Evolutionary conservation across 805 yeast species (phyloP).

Genomic region (Candida sanyiensis): DNA sequence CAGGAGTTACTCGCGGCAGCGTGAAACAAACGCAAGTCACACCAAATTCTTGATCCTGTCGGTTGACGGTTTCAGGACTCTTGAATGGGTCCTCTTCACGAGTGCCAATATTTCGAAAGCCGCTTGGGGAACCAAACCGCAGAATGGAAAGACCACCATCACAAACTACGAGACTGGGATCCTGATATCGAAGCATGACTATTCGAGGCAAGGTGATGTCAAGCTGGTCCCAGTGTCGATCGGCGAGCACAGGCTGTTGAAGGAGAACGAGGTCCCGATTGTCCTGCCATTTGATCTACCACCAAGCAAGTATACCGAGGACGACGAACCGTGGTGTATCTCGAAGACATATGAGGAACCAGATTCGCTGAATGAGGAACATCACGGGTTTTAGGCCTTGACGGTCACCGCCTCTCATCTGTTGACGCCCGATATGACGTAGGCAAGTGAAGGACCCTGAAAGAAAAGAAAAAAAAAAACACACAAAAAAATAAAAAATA

Average conservation of each 20-base stretch:
- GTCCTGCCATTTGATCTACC: conserved; percentile 54
- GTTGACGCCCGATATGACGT: too few species aligned
- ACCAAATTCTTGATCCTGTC: conserved; percentile 61
- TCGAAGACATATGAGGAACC: neutral
- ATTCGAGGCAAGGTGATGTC: conserved; percentile 11
- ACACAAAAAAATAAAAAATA: too few species aligned
- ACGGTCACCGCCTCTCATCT: too few species aligned
- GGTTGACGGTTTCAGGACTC: conserved; percentile 40
- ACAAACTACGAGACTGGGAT: conserved; percentile 53
- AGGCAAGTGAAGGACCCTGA: too few species aligned
- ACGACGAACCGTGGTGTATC: conserved; percentile 46
- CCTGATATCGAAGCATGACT: conserved; percentile 31
- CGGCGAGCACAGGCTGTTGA: conserved; percentile 24
- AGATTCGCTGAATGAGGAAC: neutral
- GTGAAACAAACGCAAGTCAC: conserved; percentile 47
- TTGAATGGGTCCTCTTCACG: conserved; percentile 68
- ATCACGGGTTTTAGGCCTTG: neutral
- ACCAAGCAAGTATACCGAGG: conserved; percentile 32
- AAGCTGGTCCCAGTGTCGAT: conserved; percentile 41
- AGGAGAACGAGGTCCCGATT: conserved; percentile 24
- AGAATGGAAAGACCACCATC: conserved; percentile 24
- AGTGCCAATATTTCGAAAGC: conserved; percentile 70
- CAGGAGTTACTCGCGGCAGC: conserved; percentile 27
- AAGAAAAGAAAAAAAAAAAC: too few species aligned
- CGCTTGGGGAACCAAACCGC: conserved; percentile 66